phyloP scores from a whole-genome alignment of 2,329 filamentous ascomycete genomes.

The Fusarium annulatum region DNA sequence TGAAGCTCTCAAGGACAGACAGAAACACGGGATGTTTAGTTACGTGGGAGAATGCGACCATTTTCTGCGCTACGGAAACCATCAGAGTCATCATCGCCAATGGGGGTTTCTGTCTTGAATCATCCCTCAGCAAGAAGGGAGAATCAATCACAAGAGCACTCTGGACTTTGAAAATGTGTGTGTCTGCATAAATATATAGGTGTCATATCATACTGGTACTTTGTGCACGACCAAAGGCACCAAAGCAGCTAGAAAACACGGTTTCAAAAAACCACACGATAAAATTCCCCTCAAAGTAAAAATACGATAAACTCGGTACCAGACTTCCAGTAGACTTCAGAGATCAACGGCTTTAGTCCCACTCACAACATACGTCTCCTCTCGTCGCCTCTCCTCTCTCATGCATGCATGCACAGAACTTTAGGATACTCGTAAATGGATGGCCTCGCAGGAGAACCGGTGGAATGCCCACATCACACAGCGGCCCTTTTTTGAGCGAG shows the following conservation, averaged over 20 bases:
- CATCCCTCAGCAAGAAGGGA: constrained; percentile 25
- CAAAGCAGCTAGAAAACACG: constrained; percentile 14
- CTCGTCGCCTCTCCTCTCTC: constrained; percentile 4
- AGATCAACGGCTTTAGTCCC: constrained; percentile 21
- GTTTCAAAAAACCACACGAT: neutral
- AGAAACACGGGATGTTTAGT: neutral
- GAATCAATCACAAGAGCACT: neutral
- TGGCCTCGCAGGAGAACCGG: neutral
- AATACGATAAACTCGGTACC: constrained; percentile 5
- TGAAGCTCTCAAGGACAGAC: constrained; percentile 17
- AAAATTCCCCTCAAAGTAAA: neutral
- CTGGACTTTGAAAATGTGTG: neutral
- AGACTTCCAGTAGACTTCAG: constrained; percentile 4
- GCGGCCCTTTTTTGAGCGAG: neutral
- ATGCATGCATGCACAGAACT: constrained; percentile 18
- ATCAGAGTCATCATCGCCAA: constrained; percentile 2
- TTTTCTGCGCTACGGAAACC: constrained; percentile 16
- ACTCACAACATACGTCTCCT: constrained; percentile 5
- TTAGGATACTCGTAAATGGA: neutral
- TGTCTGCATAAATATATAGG: neutral
- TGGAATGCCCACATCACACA: constrained; percentile 10
- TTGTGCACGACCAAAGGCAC: constrained; percentile 3
- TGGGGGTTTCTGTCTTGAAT: neutral
- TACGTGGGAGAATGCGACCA: constrained; percentile 27
- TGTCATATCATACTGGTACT: constrained; percentile 4